Conservation (phyloP, 176 grass and related monocot species). For the Musa troglodytarum region DNA sequence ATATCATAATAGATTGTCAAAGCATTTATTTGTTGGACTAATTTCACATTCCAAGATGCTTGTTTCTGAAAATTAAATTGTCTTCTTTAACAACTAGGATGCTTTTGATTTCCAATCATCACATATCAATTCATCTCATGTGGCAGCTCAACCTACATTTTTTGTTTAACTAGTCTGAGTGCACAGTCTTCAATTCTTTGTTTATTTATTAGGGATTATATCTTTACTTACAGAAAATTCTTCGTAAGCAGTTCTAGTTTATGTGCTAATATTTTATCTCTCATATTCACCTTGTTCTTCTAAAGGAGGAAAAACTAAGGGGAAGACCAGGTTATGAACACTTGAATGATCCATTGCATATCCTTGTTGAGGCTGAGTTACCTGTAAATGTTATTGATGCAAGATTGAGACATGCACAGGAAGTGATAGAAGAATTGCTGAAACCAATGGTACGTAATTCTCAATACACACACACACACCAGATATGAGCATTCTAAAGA, state of each 20-base stretch:
- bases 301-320: constrained; percentile 67
- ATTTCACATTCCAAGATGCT: background rate
- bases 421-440: constrained; percentile 71
- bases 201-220: too few relatives aligned
- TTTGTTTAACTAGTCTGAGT: too few relatives aligned
- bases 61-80: background rate
- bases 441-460: constrained; percentile 47
- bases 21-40: background rate
- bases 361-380: constrained; percentile 77
- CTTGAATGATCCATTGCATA: constrained; percentile 71
- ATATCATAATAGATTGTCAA: too few relatives aligned
- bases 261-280: background rate
- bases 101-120: background rate
- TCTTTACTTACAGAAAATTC: too few relatives aligned
- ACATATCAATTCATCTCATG: background rate
- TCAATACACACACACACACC: background rate
- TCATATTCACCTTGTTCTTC: background rate
- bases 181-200: too few relatives aligned
- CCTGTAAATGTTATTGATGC: constrained; percentile 65
- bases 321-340: constrained; percentile 85
- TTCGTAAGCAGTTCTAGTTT: background rate
- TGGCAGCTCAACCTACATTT: background rate
- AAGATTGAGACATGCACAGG: constrained; percentile 65
- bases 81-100: background rate
- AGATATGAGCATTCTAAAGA: background rate